Conservation (phyloP, 257 asterid genomes). For the Eucommia ulmoides region DNA sequence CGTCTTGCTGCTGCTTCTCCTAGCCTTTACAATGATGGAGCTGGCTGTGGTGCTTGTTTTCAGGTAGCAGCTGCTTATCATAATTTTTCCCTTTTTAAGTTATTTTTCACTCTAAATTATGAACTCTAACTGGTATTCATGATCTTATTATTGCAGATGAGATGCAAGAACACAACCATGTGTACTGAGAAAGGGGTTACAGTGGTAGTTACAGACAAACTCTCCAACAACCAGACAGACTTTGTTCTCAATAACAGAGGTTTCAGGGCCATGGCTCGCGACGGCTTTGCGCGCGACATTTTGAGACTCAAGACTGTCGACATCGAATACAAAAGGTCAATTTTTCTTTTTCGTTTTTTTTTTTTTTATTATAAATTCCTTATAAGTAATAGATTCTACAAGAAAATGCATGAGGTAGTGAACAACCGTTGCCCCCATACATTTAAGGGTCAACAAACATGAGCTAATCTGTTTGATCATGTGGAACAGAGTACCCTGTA, state of each 20-base stretch:
- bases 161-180: constrained; percentile 38
- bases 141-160: constrained; percentile 26
- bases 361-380: background rate
- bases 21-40: constrained; percentile 47
- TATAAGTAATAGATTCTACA: background rate
- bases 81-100: background rate
- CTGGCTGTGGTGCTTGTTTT: constrained; percentile 87
- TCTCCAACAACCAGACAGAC: constrained; percentile 34
- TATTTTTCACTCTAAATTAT: background rate
- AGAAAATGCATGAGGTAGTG: too few species aligned
- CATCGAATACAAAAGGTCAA: constrained; percentile 62
- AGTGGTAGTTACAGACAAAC: constrained; percentile 42
- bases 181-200: constrained; percentile 44
- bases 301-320: constrained; percentile 41
- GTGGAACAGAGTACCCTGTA: constrained; percentile 62
- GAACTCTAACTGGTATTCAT: background rate
- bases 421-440: too few species aligned
- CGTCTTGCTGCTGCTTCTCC: constrained; percentile 65
- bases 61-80: constrained; percentile 26
- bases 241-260: constrained; percentile 68
- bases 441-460: too few species aligned
- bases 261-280: constrained; percentile 54
- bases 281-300: constrained; percentile 32
- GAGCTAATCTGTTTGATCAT: too few species aligned
- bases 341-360: background rate